Base-by-base conservation (phyloP, 345 rosid genomes). In the Chamaenerion angustifolium region DNA sequence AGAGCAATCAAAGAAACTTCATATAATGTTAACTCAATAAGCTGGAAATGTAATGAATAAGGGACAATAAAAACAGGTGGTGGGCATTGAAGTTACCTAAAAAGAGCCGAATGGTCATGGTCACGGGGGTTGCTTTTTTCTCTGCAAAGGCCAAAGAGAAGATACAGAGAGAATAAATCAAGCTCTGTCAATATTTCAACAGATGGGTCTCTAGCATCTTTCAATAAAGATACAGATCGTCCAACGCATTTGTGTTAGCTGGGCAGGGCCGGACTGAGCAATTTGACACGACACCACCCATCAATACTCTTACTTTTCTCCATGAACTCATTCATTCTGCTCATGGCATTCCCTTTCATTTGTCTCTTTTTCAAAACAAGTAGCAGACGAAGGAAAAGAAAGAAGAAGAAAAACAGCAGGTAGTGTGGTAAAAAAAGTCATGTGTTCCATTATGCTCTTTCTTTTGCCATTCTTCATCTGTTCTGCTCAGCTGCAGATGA, bases 241-340 rank as follows among this genome's bases (percentile, higher is more conserved):
- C 19, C 15, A 27, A 17, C 35, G 21, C 53, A 13, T 31, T 9
- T 19, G 15, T 14, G 10, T 45, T 16, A 18, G 10, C 54, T 31
- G 54, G 12, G 43, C 21, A 46, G 40, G 53, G 37, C 15, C 37
- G 37, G 51, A 48, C 15, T 23, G 6, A 16, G 41, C 15, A 3
- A 16, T 2, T 46, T 60, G 63, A 68, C 58, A 53, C 49, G 68
- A 65, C 70, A 62, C 56, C 62, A 64, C 51, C 56, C 37, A 18
- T 31, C 16, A 16, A 16, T 12, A 11, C 6, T 16, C 11, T 25
- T 16, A 25, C 57, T 6, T 54, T 54, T 43, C 43, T 16, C 16
- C 46, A 42, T 31, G 37, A 31, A 31, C 37, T 31, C 37, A 31
- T 31, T 31, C 37, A 5, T 4, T 31, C 37, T 31, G 6, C 37